A percentile compares a stretch with the other conserved stretches of the same genome.
These are phyloP conservation scores for Boletus mariae DNA, from an alignment of 1,284 basidiomycete species.

Conservation along the genomic window DNA sequence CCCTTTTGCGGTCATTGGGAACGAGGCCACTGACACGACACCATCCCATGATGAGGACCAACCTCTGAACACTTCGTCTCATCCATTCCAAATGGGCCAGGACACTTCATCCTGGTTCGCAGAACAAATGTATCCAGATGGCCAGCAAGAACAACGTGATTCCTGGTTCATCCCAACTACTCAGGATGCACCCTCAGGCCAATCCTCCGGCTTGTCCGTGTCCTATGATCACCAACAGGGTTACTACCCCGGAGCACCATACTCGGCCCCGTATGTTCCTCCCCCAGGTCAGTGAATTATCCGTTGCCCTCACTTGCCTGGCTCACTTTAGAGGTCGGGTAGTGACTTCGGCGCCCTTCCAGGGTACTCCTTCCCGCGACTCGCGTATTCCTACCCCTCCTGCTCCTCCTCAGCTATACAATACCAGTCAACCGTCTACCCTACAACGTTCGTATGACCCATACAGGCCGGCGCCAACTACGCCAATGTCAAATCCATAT, in stretches of 20 bases:
- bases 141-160: constrained; percentile 27
- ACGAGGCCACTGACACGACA: constrained; percentile 30
- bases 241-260: constrained; percentile 26
- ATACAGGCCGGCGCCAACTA: constrained; percentile 32
- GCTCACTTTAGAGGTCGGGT: constrained; percentile 8
- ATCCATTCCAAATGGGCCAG: constrained; percentile 32
- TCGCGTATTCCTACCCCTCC: constrained; percentile 18
- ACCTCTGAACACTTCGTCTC: constrained; percentile 17
- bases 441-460: constrained; percentile 24
- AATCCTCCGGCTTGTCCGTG: constrained; percentile 13
- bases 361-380: constrained; percentile 13
- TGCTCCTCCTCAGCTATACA: constrained; percentile 13
- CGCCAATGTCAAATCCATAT: constrained; percentile 14
- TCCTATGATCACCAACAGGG: constrained; percentile 29
- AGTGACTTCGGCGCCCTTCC: constrained; percentile 16
- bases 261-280: constrained; percentile 8
- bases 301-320: not conserved
- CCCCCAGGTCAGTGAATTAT: constrained; percentile 25
- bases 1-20: constrained; percentile 62
- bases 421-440: constrained; percentile 13
- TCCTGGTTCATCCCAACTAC: constrained; percentile 29
- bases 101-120: constrained; percentile 32
- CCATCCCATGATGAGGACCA: constrained; percentile 23
- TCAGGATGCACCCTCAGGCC: constrained; percentile 16
- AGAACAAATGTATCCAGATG: constrained; percentile 31